These are phyloP conservation scores for Suhomyces xylopsoci DNA, from an alignment of 805 yeast species.

Conservation along the genomic window DNA sequence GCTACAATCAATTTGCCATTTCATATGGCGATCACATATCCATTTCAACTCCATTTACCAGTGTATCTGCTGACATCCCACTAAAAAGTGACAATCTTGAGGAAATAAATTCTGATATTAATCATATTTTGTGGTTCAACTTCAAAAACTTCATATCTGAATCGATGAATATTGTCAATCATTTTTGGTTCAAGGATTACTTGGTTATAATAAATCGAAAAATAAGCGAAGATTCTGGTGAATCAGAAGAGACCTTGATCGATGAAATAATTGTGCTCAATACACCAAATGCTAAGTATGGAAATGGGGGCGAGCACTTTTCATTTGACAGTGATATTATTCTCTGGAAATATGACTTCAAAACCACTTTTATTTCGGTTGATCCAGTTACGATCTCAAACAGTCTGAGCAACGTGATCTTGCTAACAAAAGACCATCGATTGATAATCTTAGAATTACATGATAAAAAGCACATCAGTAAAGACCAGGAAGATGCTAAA, in stretches of 20 bases:
- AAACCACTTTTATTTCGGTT: constrained; percentile 18
- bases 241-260: constrained; percentile 8
- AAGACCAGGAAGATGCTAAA: constrained; percentile 3
- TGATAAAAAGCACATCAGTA: constrained; percentile 6
- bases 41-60: constrained; percentile 27
- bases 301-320: constrained; percentile 26
- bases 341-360: constrained; percentile 38
- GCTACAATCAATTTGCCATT: constrained; percentile 24
- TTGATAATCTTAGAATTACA: constrained; percentile 26
- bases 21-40: constrained; percentile 27
- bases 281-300: constrained; percentile 29
- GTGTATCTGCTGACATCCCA: background rate
- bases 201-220: constrained; percentile 33
- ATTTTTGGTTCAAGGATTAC: constrained; percentile 35
- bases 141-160: constrained; percentile 33
- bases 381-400: constrained; percentile 11
- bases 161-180: constrained; percentile 31
- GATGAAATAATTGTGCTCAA: constrained; percentile 39
- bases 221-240: constrained; percentile 12
- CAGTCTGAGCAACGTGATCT: constrained; percentile 14
- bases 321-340: constrained; percentile 38
- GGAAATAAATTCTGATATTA: constrained; percentile 16
- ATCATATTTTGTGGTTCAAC: constrained; percentile 40
- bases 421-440: constrained; percentile 29
- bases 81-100: background rate